Evolutionary conservation across 495 filamentous ascomycete species (phyloP).

Genomic region (Aspergillus carlsbadensis): DNA sequence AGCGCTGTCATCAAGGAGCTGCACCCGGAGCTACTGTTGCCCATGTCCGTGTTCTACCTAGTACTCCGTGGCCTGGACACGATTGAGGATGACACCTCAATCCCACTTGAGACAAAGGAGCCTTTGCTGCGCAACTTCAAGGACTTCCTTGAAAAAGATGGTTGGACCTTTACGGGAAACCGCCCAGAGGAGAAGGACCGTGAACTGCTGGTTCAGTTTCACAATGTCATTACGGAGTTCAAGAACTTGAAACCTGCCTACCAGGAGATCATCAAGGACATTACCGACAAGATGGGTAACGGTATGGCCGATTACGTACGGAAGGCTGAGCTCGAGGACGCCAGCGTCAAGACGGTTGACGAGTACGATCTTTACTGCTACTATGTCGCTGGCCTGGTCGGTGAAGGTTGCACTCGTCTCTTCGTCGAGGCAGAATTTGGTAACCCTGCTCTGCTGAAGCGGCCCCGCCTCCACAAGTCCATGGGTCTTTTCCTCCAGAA

Average conservation of each 20-base stretch:
- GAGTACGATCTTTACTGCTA: constrained; percentile 97
- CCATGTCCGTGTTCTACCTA: constrained; percentile 92
- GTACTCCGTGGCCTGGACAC: constrained; percentile 89
- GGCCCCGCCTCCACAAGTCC: constrained; percentile 79
- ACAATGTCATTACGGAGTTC: constrained; percentile 81
- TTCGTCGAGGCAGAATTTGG: constrained; percentile 88
- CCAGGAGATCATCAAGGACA: constrained; percentile 86
- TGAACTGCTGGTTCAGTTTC: constrained; percentile 86
- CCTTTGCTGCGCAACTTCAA: constrained; percentile 82
- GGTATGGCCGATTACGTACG: constrained; percentile 95
- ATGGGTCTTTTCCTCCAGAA: constrained; percentile 98
- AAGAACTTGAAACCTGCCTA: constrained; percentile 86
- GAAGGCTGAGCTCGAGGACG: constrained; percentile 73
- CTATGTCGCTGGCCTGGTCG: constrained; percentile 95
- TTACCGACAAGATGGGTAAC: constrained; percentile 92
- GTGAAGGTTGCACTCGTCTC: constrained; percentile 85
- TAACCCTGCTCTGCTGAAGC: constrained; percentile 77
- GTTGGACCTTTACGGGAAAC: constrained; percentile 85
- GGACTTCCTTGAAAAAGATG: constrained; percentile 71
- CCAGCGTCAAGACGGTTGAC: constrained; percentile 76
- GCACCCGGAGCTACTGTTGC: constrained; percentile 87
- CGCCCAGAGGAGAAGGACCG: constrained; percentile 93
- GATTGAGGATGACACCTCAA: constrained; percentile 97
- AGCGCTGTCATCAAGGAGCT: constrained; percentile 91
- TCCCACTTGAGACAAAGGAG: constrained; percentile 77